Base-by-base conservation (phyloP, 495 filamentous ascomycete species). In the Penicillium tannophilum region DNA sequence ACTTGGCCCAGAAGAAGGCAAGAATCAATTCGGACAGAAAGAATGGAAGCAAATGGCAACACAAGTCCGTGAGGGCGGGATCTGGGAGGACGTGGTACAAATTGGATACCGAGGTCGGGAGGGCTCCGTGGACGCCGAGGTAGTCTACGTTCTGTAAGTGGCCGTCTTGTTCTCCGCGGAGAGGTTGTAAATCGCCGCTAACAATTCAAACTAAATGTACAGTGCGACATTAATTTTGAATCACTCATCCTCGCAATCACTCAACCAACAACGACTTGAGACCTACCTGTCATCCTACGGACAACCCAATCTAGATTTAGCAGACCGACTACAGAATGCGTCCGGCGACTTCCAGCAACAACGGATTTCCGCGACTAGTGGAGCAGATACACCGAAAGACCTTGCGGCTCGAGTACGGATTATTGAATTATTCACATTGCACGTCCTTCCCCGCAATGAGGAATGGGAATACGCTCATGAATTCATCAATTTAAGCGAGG, bases 401-500 rank as follows among this genome's bases (percentile, higher is more conserved):
- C 78, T 91, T 17, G 82, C 83, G 53, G 82, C 88, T 36, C 81
- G 91, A 28, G 84, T 96, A 49, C 91, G 93, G 73, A 88, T 98
- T 48, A 87, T 97, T 42, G 95, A 98, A 74, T 80, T 98, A 1
- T 98, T 95, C 63, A 92, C 90, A 5, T 80, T 98, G 6, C 94
- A 98, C 72, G 90, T 98, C 19, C 86, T 98, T 16, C 87, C 92
- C 16, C 83, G 89, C 41, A 97, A 96, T 63, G 85, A 87, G 35
- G 91, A 98, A 76, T 98, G 95, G 94, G 89, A 93, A 44, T 97
- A 97, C 67, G 91, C 94, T 0, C 80, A 83, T 26, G 89, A 94
- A 62, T 98, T 98, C 75, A 93, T 98, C 56, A 86, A 79, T 56
- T 79, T 91, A 59, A 91, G 84, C 66, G 84, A 92, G 39, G 83